Base-by-base conservation (phyloP, 164 flowering plant genomes). In the Hamamelis virginiana region DNA sequence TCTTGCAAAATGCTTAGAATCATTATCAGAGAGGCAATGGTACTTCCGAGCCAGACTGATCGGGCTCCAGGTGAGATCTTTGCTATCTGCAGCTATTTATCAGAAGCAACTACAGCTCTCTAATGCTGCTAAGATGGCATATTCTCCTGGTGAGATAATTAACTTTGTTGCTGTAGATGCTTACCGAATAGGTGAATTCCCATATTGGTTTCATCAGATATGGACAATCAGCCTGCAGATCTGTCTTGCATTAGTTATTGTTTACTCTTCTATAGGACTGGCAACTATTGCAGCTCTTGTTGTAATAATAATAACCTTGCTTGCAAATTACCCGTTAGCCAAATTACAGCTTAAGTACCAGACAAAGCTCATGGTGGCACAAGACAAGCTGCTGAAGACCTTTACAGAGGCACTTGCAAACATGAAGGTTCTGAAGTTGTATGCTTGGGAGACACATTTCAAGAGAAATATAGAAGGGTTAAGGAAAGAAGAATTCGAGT, bases 151-250 rank as follows among this genome's bases (percentile, higher is more conserved):
- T 18, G 82, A 91, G 73, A 84, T 91, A 52, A 77, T 85, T 76
- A 89, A 80, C 78, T 91, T 86, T 74, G 87, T 86, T 8, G 82
- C 83, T 0, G 85, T 82, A 1, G 94, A 91, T 80, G 89, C 92
- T n/a, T 86, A 89, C 64, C 69, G 81, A 28, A 83, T 83, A 9
- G 84, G 86, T 16, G 84, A 83, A 59, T 78, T 80, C 59, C 84
- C 84, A 9, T 83, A 38, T 38, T 83, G 84, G 84, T 77, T 83
- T 69, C 86, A 80, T 71, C 82, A 76, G 68, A 73, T 67, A 6
- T 84, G 84, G 88, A 48, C 84, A 18, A 84, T 84, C 22, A 63
- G 69, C 52, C 77, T 84, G 12, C 88, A 77, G 62, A 62, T 82
- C 3, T 76, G 78, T 28, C 56, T 84, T 22, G 73, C 81, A 22